Base-by-base conservation (phyloP, 179 eudicot species). In the Drosera spatulata region DNA sequence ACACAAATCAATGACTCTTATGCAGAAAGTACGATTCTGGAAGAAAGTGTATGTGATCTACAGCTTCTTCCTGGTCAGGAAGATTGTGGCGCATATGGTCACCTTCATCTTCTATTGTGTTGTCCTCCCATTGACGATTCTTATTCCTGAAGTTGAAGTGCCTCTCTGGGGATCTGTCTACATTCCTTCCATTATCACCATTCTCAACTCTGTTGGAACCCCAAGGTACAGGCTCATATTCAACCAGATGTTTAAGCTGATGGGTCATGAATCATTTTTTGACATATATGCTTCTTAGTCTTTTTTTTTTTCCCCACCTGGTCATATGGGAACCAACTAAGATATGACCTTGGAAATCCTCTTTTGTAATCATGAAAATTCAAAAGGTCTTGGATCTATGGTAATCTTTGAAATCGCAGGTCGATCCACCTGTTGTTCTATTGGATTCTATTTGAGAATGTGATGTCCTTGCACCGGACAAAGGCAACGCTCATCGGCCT, bases 401-500 rank as follows among this genome's bases (percentile, higher is more conserved):
- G 33, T 22, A 22, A 22, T 39, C 9, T 5, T 8, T 40, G 12
- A 37, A 33, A 9, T 2, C 41, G 37, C 76, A 79, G 84, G 75
- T 80, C 84, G 15, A 66, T 80, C 56, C 84, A 76, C 61, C 48
- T 80, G 47, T 50, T 80, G 64, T 73, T 80, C 50, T 80, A 76
- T 55, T 79, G 84, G 84, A 72, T 79, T 12, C 41, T 76, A 45
- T 79, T 79, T 13, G 84, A 79, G 77, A 79, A 79, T 48, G 79
- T 76, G 63, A 76, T 79, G 84, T 79, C 84, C 1, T 62, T 79
- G 56, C 84, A 79, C 59, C 66, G 84, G 39, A 76, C 84, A 0
- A 79, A 79, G 81, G 84, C 84, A 11, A 68, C 84, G 37, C 56
- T 76, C n/a, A 90, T 85, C 38, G 97, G 97, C 41, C 74, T 90